Evolutionary conservation across 306 rosid genomes (phyloP).

Genomic region (Rosa persica): DNA sequence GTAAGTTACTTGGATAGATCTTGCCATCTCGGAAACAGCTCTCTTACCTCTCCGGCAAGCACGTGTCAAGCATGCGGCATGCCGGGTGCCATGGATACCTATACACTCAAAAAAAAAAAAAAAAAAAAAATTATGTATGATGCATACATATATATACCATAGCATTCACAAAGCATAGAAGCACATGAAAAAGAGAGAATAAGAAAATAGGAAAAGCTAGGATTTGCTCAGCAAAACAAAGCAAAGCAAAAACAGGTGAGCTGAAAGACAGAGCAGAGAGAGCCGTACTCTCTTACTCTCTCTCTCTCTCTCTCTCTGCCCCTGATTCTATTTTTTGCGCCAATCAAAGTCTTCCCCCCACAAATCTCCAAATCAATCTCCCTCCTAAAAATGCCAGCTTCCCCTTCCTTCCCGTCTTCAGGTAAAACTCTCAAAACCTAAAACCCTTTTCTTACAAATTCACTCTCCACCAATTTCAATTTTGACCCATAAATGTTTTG

Average conservation of each 20-base stretch:
- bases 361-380: slow-evolving; percentile 13
- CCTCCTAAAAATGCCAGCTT: slow-evolving; percentile 30
- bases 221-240: background rate
- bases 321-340: slow-evolving; percentile 12
- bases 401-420: slow-evolving; percentile 30
- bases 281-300: background rate
- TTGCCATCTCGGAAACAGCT: background rate
- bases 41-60: too few relatives aligned
- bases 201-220: slow-evolving; percentile 4
- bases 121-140: background rate
- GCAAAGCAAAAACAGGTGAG: slow-evolving; percentile 4
- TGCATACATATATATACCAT: background rate
- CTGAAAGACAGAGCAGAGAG: slow-evolving; percentile 12
- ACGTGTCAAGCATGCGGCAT: background rate
- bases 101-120: too few relatives aligned
- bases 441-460: background rate
- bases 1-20: too few relatives aligned
- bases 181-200: background rate
- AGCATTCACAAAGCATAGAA: background rate
- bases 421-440: slow-evolving; percentile 10
- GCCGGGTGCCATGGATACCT: too few relatives aligned
- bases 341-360: slow-evolving; percentile 16
- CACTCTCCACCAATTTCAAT: slow-evolving; percentile 11
- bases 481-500: background rate
- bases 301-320: slow-evolving; percentile 6